Conservation (phyloP, 768 basidiomycete genomes). For the Chalciporus sphaerocephalus region DNA sequence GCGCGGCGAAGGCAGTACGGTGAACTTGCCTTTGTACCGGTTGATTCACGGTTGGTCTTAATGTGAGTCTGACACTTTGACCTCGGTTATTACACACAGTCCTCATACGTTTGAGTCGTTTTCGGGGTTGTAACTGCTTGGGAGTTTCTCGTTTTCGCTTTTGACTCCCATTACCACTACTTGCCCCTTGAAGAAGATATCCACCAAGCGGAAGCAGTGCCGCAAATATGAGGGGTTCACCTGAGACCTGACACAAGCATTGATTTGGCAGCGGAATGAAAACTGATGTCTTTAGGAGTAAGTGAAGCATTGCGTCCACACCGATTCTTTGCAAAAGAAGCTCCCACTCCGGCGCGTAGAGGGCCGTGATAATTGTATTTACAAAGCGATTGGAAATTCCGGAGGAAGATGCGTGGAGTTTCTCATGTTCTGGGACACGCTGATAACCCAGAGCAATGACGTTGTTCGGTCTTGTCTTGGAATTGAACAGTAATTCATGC, state of each 20-base stretch:
- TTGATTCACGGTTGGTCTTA: slow-evolving; percentile 8
- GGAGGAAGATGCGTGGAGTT: slow-evolving; percentile 35
- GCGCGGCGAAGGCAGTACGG: not conserved
- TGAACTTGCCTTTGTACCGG: slow-evolving; percentile 19
- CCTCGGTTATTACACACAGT: slow-evolving; percentile 1
- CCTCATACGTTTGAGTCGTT: slow-evolving; percentile 24
- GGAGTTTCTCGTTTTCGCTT: slow-evolving; percentile 21
- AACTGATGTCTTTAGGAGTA: slow-evolving; percentile 69
- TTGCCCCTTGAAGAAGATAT: slow-evolving; percentile 8
- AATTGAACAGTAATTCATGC: slow-evolving; percentile 49
- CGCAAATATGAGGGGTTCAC: slow-evolving; percentile 56
- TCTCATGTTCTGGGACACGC: slow-evolving; percentile 39
- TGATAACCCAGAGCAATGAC: slow-evolving; percentile 66
- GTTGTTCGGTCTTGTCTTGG: slow-evolving; percentile 43
- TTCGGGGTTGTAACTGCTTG: slow-evolving; percentile 19
- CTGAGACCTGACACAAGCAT: slow-evolving; percentile 81
- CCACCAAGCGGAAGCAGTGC: slow-evolving; percentile 22
- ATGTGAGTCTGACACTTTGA: slow-evolving; percentile 3
- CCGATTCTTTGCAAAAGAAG: slow-evolving; percentile 65
- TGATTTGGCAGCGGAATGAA: slow-evolving; percentile 79
- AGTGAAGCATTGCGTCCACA: slow-evolving; percentile 67
- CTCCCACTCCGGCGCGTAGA: slow-evolving; percentile 67
- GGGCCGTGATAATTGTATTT: slow-evolving; percentile 69
- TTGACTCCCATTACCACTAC: slow-evolving; percentile 6
- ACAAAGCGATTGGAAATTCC: slow-evolving; percentile 58